Percentiles rank a stretch among this genome's conserved stretches.
Evolutionary conservation across 352 stramenopile genomes (phyloP).

Genomic region (Peronosclerospora sorghi): DNA sequence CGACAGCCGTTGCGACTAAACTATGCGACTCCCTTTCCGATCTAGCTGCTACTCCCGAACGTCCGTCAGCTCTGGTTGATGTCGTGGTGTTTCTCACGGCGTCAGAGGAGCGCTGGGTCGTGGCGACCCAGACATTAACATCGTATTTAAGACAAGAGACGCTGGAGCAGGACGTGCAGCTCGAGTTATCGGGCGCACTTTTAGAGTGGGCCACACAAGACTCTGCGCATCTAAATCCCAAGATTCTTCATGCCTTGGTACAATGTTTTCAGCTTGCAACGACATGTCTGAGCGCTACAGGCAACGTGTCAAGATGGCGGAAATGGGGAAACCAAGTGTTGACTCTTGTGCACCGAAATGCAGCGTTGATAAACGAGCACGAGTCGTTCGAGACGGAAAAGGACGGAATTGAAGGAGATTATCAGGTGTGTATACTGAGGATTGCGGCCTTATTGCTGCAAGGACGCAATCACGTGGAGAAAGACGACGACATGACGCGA

Average conservation of each 20-base stretch:
- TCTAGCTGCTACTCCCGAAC: conserved; percentile 4
- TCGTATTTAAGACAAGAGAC: conserved; percentile 12
- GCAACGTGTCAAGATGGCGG: conserved; percentile 13
- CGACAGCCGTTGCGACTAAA: conserved; percentile 4
- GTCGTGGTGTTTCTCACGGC: conserved; percentile 11
- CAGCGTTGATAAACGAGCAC: conserved; percentile 3
- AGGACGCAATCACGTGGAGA: conserved; percentile 11
- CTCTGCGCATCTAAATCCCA: neutral
- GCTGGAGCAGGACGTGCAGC: neutral
- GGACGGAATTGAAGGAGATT: neutral
- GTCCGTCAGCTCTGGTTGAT: conserved; percentile 6
- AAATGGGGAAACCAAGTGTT: conserved; percentile 21
- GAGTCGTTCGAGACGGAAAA: neutral
- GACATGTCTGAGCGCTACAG: conserved; percentile 5
- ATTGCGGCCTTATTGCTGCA: conserved; percentile 12
- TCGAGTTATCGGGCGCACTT: conserved; percentile 15
- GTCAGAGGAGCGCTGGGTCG: conserved; percentile 8
- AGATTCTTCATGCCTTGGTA: conserved; percentile 2
- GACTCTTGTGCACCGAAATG: conserved; percentile 8
- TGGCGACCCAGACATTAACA: conserved; percentile 4
- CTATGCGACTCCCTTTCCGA: conserved; percentile 1
- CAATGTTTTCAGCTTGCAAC: conserved; percentile 10
- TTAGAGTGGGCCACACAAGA: conserved; percentile 5
- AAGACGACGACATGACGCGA: conserved; percentile 1
- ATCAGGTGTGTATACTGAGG: conserved; percentile 4